phyloP scores from a whole-genome alignment of 2,329 filamentous ascomycete genomes.

The Neofusicoccum sp. region DNA sequence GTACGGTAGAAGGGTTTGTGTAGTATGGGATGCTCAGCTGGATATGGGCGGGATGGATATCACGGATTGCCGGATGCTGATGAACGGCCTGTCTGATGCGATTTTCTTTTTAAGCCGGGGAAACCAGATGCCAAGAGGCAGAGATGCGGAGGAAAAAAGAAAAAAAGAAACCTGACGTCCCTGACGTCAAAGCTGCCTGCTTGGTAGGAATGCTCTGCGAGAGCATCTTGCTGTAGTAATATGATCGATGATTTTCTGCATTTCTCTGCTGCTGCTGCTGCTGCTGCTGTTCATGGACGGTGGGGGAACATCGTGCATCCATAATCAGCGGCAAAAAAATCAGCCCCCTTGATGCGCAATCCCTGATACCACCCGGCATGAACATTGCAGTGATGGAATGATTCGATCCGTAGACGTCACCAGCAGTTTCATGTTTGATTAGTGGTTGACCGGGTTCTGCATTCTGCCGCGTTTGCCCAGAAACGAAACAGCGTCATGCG shows the following conservation, averaged over 20 bases:
- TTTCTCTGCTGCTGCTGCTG: background rate
- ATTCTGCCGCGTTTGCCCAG: background rate
- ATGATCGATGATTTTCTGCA: conserved; percentile 17
- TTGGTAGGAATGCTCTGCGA: conserved; percentile 3
- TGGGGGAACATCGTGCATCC: background rate
- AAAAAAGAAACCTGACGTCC: background rate
- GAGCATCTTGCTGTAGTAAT: conserved; percentile 20
- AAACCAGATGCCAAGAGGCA: conserved; percentile 4
- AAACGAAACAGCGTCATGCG: conserved; percentile 10
- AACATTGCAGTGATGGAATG: background rate
- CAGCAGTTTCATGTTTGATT: conserved; percentile 14
- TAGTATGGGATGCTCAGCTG: conserved; percentile 27
- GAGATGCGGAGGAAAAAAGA: background rate
- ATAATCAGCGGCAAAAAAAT: background rate
- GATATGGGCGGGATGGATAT: conserved; percentile 22
- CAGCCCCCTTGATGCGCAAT: background rate
- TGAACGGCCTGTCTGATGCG: conserved; percentile 9
- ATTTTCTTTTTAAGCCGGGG: conserved; percentile 10
- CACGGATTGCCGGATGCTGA: conserved; percentile 8
- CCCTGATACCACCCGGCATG: background rate
- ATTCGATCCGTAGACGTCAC: conserved; percentile 4
- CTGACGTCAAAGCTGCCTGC: background rate
- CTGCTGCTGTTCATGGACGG: background rate
- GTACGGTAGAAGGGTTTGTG: conserved; percentile 21
- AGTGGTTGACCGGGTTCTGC: background rate